Evolutionary conservation across 768 basidiomycete species (phyloP).

Genomic region (Rhodotorula graminis): DNA sequence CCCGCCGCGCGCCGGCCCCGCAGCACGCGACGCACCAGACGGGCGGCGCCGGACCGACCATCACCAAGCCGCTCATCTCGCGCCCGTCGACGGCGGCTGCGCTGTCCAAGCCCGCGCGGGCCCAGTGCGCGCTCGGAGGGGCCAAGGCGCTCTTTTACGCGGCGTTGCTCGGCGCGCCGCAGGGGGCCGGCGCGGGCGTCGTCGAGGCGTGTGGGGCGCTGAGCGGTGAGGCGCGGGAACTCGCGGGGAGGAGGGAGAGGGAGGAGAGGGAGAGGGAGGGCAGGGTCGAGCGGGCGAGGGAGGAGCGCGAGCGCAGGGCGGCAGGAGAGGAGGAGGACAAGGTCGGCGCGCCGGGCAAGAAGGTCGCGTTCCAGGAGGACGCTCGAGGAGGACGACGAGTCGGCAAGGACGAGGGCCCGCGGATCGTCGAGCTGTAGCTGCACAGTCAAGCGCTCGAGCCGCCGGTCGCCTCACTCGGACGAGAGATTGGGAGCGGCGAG

Average conservation of each 20-base stretch:
- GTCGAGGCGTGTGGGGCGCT: background rate
- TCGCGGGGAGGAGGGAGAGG: background rate
- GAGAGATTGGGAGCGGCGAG: too few relatives aligned
- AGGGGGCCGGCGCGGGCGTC: background rate
- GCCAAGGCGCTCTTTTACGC: slow-evolving; percentile 31
- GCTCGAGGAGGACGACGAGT: too few relatives aligned
- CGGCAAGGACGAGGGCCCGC: background rate
- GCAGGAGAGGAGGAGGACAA: too few relatives aligned
- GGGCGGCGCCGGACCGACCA: background rate
- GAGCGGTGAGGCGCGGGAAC: background rate
- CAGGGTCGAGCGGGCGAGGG: background rate
- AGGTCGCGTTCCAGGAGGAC: too few relatives aligned
- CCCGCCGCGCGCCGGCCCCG: background rate
- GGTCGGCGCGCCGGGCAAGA: background rate
- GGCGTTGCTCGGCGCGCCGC: background rate
- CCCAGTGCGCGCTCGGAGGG: slow-evolving; percentile 21
- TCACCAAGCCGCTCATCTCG: slow-evolving; percentile 14
- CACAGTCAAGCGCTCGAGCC: too few relatives aligned
- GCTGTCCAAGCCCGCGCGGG: background rate
- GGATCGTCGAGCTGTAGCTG: slow-evolving; percentile 31
- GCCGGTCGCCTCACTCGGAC: too few relatives aligned
- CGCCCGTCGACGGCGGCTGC: background rate
- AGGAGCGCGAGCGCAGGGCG: background rate
- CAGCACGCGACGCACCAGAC: background rate
- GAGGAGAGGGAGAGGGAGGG: background rate